Evolutionary conservation across 225 moss, liverwort and hornwort species (phyloP), one percentile per base, ranked within the genome.

Genomic region (Asterella californica): DNA sequence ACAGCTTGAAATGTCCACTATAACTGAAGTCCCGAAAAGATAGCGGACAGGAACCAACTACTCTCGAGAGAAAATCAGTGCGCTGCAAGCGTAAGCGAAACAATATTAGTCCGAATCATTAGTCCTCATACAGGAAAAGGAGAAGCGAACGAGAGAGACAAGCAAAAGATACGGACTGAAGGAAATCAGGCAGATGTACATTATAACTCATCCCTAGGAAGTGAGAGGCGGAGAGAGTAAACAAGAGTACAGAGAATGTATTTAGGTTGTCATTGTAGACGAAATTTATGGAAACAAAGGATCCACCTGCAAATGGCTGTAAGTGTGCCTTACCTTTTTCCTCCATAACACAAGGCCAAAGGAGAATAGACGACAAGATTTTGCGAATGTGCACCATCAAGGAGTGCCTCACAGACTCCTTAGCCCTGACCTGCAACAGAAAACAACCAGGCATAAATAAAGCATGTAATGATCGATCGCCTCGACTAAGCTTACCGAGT

Each of bases 381-480:
- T 86, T 85, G 72, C 86, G 88, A 81, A 99, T 77, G 59, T 79
- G 83, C 55, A 49, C 79, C 80, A 93, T 86, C 49, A 87, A 74
- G 62, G 90, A 86, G 48, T 95, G 93, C 48, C 86, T 86, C n/a
- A 93, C 85, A 38, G 86, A 77, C 80, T 93, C 90, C 83, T 78
- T 88, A 50, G 89, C 89, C 84, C 95, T 87, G 79, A 92, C 88
- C 96, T 97, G 91, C 78, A 81, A 79, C 34, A 52, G 10, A 33
- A 18, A 36, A 27, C 37, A 46, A 48, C 10, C 50, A 49, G 12
- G 9, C 53, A 69, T 5, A 47, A 69, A 67, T 42, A 17, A 53
- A 52, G 52, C 5, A 52, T 6, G 12, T 17, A 12, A 52, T 6
- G 52, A 52, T 36, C 36, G 2, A 36, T 17, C 11, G 19, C 17